Conservation (phyloP, 1,284 basidiomycete genomes). For the Naganishia sp. region DNA sequence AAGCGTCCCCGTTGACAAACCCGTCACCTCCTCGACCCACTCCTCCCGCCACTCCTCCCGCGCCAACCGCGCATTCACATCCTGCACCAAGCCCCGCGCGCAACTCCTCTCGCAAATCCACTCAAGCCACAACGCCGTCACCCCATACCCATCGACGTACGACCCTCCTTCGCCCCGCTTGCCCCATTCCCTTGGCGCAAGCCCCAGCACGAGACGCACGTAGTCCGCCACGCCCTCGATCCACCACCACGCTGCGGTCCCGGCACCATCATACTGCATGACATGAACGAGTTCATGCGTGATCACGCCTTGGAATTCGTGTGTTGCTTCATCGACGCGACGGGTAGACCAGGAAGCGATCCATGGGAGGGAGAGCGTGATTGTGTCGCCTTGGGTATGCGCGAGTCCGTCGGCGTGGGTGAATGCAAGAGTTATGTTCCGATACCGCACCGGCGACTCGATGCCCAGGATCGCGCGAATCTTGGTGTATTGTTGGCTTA, state of each 20-base stretch:
- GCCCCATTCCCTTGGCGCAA: slow-evolving; percentile 29
- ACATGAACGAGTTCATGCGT: slow-evolving; percentile 33
- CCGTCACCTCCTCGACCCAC: slow-evolving; percentile 29
- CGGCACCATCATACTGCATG: slow-evolving; percentile 29
- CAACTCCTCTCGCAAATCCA: slow-evolving; percentile 19
- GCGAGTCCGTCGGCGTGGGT: slow-evolving; percentile 26
- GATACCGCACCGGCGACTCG: slow-evolving; percentile 2
- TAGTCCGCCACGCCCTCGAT: slow-evolving; percentile 32
- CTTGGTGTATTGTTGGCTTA: not conserved
- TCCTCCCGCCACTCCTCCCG: slow-evolving; percentile 18
- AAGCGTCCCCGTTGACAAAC: slow-evolving; percentile 4
- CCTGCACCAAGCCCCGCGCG: slow-evolving; percentile 1
- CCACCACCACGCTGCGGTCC: slow-evolving; percentile 30
- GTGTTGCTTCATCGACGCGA: slow-evolving; percentile 1
- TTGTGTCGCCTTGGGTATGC: slow-evolving; percentile 20
- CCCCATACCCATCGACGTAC: slow-evolving; percentile 26
- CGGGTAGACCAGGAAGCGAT: slow-evolving; percentile 16
- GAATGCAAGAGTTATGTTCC: slow-evolving; percentile 12
- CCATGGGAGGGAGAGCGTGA: slow-evolving; percentile 30
- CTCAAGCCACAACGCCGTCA: slow-evolving; percentile 29
- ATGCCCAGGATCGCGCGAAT: not conserved
- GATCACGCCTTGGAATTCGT: slow-evolving; percentile 33
- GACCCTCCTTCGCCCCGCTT: slow-evolving; percentile 14
- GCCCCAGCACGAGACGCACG: slow-evolving; percentile 8
- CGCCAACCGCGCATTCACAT: slow-evolving; percentile 24